These are phyloP conservation scores for Cyclotella baltica DNA, from an alignment of 108 stramenopile species.

Conservation along the genomic window DNA sequence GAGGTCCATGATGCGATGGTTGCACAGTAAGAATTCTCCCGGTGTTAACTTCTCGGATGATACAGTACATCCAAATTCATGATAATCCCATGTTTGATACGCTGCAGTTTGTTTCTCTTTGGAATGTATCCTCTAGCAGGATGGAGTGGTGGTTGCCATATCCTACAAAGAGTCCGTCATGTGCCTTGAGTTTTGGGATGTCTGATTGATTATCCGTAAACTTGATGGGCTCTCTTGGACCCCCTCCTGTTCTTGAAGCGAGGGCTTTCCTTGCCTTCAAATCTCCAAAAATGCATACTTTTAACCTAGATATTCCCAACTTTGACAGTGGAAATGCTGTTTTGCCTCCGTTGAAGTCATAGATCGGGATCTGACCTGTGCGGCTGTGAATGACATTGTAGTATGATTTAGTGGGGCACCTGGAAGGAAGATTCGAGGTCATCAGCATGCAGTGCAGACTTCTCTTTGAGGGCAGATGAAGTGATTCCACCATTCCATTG, in stretches of 20 bases:
- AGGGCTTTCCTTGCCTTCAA: not conserved
- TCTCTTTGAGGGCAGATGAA: not conserved
- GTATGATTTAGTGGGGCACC: not conserved
- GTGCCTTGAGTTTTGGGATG: not conserved
- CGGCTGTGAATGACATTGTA: not conserved
- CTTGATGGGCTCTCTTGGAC: not conserved
- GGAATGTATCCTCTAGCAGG: not conserved
- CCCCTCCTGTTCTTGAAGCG: not conserved
- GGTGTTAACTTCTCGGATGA: not conserved
- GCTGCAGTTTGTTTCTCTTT: not conserved
- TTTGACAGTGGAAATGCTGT: not conserved
- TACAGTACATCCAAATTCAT: not conserved
- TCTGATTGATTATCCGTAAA: not conserved
- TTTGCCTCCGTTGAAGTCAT: not conserved
- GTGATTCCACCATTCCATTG: constrained; percentile 5
- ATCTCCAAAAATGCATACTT: not conserved
- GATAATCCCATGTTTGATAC: not conserved
- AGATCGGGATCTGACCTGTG: not conserved
- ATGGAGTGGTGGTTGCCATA: not conserved
- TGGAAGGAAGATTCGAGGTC: not conserved
- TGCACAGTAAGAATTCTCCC: not conserved
- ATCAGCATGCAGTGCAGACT: not conserved
- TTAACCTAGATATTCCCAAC: not conserved
- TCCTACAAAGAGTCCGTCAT: not conserved
- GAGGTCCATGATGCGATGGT: not conserved